phyloP scores from a whole-genome alignment of 2,329 filamentous ascomycete species.

The Fusarium nelsonii region DNA sequence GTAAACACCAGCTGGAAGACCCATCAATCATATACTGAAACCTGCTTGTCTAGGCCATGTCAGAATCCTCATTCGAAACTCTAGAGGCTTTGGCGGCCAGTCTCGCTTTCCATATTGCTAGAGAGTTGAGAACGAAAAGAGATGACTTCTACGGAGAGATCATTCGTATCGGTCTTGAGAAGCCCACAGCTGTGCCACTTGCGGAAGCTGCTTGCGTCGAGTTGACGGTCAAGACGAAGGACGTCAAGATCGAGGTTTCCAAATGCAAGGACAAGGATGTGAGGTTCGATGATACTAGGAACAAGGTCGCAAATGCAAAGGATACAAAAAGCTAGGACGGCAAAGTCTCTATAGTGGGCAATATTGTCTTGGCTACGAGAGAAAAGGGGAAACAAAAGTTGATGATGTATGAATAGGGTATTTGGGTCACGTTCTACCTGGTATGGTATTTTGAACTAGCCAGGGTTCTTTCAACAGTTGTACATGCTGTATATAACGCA shows the following conservation, averaged over 20 bases:
- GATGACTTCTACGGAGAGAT: constrained; percentile 56
- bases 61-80: constrained; percentile 70
- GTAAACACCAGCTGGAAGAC: constrained; percentile 36
- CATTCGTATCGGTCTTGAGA: constrained; percentile 73
- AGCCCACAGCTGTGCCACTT: constrained; percentile 79
- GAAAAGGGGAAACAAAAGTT: not conserved
- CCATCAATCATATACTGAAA: not conserved
- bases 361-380: not conserved
- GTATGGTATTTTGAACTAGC: not conserved
- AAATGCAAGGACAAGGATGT: constrained; percentile 21
- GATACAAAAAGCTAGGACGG: not conserved
- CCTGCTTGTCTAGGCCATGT: constrained; percentile 59
- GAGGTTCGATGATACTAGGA: constrained; percentile 28
- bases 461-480: constrained; percentile 1
- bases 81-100: constrained; percentile 70
- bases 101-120: constrained; percentile 61
- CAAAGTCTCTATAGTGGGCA: constrained; percentile 6
- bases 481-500: constrained; percentile 13
- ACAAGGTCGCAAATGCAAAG: constrained; percentile 10
- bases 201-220: constrained; percentile 79
- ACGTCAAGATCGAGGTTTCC: constrained; percentile 38
- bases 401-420: not conserved
- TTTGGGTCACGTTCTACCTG: not conserved
- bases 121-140: constrained; percentile 53
- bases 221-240: constrained; percentile 50